These are phyloP conservation scores for Cladorrhinum sp. DNA, from an alignment of 2,329 filamentous ascomycete genomes.

Conservation along the genomic window DNA sequence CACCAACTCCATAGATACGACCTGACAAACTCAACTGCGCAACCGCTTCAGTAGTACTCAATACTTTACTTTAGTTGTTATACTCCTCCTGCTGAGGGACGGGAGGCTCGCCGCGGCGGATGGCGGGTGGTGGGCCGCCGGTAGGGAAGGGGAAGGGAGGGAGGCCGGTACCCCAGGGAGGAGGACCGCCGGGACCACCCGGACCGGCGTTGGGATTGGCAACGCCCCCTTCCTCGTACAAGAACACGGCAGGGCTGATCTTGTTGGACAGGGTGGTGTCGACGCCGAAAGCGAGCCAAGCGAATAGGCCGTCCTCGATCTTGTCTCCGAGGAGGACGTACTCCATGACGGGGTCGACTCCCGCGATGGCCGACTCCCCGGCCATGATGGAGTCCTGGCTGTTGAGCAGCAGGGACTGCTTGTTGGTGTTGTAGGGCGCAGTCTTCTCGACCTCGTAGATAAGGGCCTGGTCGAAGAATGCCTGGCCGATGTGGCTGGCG, in stretches of 20 bases:
- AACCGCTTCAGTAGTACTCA: no score
- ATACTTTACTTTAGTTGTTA: no score
- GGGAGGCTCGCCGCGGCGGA: neutral
- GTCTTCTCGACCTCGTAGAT: constrained; percentile 48
- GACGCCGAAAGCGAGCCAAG: constrained; percentile 54
- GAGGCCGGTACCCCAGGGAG: constrained; percentile 6
- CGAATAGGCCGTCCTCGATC: constrained; percentile 51
- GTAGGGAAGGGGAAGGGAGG: constrained; percentile 1
- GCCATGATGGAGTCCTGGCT: constrained; percentile 30
- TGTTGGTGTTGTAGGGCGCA: constrained; percentile 47
- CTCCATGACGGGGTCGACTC: constrained; percentile 41
- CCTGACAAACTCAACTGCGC: no score
- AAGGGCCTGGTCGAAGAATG: constrained; percentile 62
- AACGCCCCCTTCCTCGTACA: constrained; percentile 35
- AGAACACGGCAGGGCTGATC: constrained; percentile 34
- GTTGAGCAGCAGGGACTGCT: constrained; percentile 41
- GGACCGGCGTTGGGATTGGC: constrained; percentile 22
- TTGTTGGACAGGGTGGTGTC: constrained; percentile 32
- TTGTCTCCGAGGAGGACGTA: constrained; percentile 56
- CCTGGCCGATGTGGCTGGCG: constrained; percentile 60
- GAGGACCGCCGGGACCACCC: constrained; percentile 9
- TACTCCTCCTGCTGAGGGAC: neutral
- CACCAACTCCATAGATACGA: no score
- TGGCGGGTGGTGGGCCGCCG: constrained; percentile 1
- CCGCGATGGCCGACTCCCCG: constrained; percentile 27